Percentiles rank a stretch among this genome's conserved stretches.
Conservation (phyloP, 306 rosid genomes). For the Dryas drummondii region DNA sequence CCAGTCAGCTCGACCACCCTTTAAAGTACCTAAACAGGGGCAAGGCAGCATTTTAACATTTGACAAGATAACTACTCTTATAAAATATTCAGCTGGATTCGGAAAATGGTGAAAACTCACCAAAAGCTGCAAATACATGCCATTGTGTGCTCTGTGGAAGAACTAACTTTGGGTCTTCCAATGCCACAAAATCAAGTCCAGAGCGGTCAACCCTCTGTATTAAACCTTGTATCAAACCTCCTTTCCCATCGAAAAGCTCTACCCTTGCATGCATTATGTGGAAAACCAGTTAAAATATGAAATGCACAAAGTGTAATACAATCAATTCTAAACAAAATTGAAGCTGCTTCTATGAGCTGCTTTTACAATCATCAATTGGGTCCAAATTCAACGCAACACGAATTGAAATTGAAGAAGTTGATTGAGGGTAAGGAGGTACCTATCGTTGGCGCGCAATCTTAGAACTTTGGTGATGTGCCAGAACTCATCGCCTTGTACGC, state of each 20-base stretch:
- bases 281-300: conserved; percentile 15
- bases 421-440: conserved; percentile 40
- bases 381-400: no score
- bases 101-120: conserved; percentile 38
- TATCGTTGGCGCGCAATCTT: conserved; percentile 65
- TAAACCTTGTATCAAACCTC: conserved; percentile 74
- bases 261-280: conserved; percentile 59
- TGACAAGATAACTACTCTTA: conserved; percentile 19
- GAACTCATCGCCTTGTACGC: conserved; percentile 80
- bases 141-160: conserved; percentile 58
- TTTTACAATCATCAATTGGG: neutral
- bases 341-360: neutral
- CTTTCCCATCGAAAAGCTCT: conserved; percentile 93
- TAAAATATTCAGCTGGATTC: neutral
- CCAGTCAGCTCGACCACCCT: conserved; percentile 97
- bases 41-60: conserved; percentile 17
- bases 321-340: neutral
- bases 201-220: conserved; percentile 54
- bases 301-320: neutral
- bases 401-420: conserved; percentile 3
- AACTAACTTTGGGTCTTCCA: conserved; percentile 60
- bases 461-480: conserved; percentile 94
- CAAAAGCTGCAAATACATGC: conserved; percentile 83
- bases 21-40: conserved; percentile 63
- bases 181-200: conserved; percentile 71